Percentiles rank a stretch among this genome's conserved stretches.
phyloP scores from a whole-genome alignment of 1,284 basidiomycete species.

The Ceratobasidium sp. region DNA sequence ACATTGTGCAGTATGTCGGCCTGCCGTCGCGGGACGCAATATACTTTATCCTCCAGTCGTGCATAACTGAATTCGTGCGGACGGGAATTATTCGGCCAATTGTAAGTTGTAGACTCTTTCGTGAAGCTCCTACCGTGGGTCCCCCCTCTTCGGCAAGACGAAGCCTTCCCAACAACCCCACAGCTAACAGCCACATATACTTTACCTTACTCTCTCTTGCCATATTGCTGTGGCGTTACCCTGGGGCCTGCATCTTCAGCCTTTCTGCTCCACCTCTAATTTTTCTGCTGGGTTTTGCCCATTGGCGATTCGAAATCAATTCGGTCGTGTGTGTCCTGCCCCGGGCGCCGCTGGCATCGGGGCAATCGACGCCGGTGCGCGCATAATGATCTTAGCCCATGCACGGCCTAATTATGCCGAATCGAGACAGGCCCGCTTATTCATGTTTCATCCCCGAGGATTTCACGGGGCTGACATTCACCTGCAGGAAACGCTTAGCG shows the following conservation, averaged over 20 bases:
- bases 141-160: neutral
- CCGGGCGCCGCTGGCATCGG: conserved; percentile 33
- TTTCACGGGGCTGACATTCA: conserved; percentile 7
- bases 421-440: neutral
- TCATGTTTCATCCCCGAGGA: neutral
- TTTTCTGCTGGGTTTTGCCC: neutral
- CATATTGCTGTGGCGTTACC: conserved; percentile 15
- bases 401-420: neutral
- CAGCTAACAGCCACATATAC: neutral
- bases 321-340: neutral
- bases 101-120: conserved; percentile 57
- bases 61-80: conserved; percentile 80
- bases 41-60: conserved; percentile 92
- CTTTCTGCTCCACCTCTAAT: neutral
- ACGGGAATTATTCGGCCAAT: conserved; percentile 74
- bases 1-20: conserved; percentile 95
- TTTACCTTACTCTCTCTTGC: neutral
- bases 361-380: conserved; percentile 10
- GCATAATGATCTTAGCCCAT: neutral
- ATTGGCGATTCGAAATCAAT: conserved; percentile 2
- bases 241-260: neutral
- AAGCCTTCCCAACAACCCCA: neutral
- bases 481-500: conserved; percentile 9
- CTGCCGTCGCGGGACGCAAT: conserved; percentile 89
- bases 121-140: neutral